Percentiles rank a stretch among this genome's conserved stretches.
Conservation (phyloP, 2,329 filamentous ascomycete species). For the Fusarium compactum region DNA sequence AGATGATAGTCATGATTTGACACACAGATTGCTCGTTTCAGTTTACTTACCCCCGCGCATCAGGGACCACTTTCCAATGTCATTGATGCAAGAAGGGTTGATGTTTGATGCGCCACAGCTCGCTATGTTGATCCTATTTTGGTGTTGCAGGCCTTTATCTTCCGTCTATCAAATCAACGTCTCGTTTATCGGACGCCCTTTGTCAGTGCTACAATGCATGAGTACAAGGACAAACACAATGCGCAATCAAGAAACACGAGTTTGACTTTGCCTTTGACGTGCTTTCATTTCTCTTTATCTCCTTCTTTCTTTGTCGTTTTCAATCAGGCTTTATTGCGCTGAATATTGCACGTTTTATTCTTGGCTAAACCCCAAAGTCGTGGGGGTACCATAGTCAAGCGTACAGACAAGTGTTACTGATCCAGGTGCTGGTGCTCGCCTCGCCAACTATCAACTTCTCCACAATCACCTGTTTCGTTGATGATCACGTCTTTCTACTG, state of each 20-base stretch:
- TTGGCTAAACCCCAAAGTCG: constrained; percentile 30
- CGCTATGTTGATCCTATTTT: constrained; percentile 30
- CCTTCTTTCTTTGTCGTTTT: constrained; percentile 15
- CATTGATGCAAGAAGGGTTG: constrained; percentile 34
- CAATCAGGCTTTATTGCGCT: constrained; percentile 9
- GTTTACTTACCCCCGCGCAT: constrained; percentile 3
- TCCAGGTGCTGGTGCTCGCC: constrained; percentile 28
- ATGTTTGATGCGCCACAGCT: constrained; percentile 34
- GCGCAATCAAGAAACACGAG: constrained; percentile 15
- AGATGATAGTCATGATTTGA: constrained; percentile 34
- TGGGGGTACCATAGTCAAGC: constrained; percentile 34
- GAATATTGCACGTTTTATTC: constrained; percentile 18
- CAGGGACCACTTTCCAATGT: constrained; percentile 14
- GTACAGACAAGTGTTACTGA: constrained; percentile 8
- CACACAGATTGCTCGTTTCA: constrained; percentile 38
- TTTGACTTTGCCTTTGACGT: constrained; percentile 21
- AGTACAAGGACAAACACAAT: constrained; percentile 21
- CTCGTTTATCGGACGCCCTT: constrained; percentile 31
- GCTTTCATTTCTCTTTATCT: constrained; percentile 10
- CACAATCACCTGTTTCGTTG: constrained; percentile 39
- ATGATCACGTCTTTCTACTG: constrained; percentile 20
- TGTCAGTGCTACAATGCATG: constrained; percentile 31
- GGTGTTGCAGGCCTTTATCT: neutral
- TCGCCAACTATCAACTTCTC: constrained; percentile 31
- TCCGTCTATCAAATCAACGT: neutral